Percentiles rank a stretch among this genome's conserved stretches.
Evolutionary conservation across 768 basidiomycete species (phyloP).

Genomic region (Rhizopogon vulgaris): DNA sequence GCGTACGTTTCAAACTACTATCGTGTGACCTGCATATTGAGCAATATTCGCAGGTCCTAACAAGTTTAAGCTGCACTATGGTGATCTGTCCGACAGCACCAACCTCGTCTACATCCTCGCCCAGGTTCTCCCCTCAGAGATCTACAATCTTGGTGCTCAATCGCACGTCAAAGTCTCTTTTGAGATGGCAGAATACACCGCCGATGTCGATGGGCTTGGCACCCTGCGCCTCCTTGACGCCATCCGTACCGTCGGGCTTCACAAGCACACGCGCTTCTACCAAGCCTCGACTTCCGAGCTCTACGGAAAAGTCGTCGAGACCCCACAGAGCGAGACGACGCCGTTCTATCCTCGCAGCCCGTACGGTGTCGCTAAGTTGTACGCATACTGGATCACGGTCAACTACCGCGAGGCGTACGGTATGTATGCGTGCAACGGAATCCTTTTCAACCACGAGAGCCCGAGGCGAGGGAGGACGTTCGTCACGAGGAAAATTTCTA

Average conservation of each 20-base stretch:
- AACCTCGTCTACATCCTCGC: conserved; percentile 97
- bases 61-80: conserved; percentile 83
- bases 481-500: conserved; percentile 90
- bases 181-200: conserved; percentile 99
- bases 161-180: conserved; percentile 99
- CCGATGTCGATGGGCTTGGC: conserved; percentile 92
- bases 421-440: conserved; percentile 96
- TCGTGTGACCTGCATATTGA: conserved; percentile 4
- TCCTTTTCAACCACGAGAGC: conserved; percentile 97
- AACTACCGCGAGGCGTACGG: conserved; percentile 95
- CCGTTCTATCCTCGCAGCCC: conserved; percentile 98
- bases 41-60: conserved; percentile 43
- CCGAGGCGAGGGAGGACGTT: conserved; percentile 92
- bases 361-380: conserved; percentile 94
- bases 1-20: conserved; percentile 41
- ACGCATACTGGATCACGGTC: conserved; percentile 85
- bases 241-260: conserved; percentile 90
- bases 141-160: conserved; percentile 97
- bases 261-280: conserved; percentile 92
- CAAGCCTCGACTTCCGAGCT: conserved; percentile 97
- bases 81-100: conserved; percentile 92
- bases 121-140: conserved; percentile 89
- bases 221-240: conserved; percentile 95
- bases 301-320: conserved; percentile 94
- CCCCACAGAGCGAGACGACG: conserved; percentile 92